phyloP scores from a whole-genome alignment of 768 basidiomycete species.

The Lentinula edodes region DNA sequence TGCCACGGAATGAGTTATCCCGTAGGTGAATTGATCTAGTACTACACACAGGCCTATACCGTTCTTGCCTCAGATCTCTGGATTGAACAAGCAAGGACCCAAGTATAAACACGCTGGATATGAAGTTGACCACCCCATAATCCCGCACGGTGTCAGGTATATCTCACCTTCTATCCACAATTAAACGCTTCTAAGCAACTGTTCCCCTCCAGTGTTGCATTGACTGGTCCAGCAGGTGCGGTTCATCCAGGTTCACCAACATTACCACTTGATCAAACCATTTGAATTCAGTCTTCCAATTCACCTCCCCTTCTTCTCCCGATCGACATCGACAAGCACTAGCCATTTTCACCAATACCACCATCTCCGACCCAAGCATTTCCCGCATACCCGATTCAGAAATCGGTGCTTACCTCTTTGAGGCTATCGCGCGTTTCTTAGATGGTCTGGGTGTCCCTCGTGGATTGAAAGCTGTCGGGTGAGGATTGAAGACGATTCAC shows the following conservation, averaged over 20 bases:
- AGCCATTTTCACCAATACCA: constrained; percentile 71
- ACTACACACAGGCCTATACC: background rate
- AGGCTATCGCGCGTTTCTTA: constrained; percentile 85
- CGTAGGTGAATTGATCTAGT: constrained; percentile 34
- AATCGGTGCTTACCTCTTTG: constrained; percentile 72
- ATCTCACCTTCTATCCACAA: constrained; percentile 3
- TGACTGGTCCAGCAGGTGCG: constrained; percentile 81
- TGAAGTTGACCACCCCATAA: constrained; percentile 77
- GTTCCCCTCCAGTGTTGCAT: constrained; percentile 54
- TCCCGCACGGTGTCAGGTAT: constrained; percentile 86
- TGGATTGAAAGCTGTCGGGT: constrained; percentile 77
- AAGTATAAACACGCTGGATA: constrained; percentile 93
- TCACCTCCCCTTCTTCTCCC: constrained; percentile 91
- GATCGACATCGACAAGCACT: constrained; percentile 87
- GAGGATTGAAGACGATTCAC: constrained; percentile 11
- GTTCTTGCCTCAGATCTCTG: constrained; percentile 62
- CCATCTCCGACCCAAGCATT: constrained; percentile 63
- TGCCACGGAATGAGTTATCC: constrained; percentile 90
- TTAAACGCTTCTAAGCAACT: background rate
- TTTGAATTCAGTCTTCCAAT: constrained; percentile 68
- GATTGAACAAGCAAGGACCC: constrained; percentile 90
- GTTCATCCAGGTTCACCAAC: background rate
- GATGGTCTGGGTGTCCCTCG: constrained; percentile 81
- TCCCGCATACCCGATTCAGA: constrained; percentile 72
- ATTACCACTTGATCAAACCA: background rate